Evolutionary conservation across 768 basidiomycete genomes (phyloP), one percentile per base, ranked within the genome.

Genomic region (Macrolepiota dolichaula): DNA sequence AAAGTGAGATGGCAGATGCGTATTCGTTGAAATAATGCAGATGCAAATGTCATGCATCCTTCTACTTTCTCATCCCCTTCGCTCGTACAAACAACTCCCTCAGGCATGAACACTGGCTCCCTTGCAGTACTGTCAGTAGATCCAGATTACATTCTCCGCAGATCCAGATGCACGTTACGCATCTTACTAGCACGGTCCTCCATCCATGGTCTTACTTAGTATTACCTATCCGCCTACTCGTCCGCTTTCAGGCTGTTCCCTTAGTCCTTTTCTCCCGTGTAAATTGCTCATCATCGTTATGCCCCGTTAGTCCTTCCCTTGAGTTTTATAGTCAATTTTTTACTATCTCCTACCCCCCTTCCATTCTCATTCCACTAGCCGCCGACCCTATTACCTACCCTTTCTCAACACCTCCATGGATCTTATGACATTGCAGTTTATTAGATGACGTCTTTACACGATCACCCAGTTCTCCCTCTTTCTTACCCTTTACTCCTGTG

Each of bases 351-450:
- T 44, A 57, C 27, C 10, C n/a, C 37, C 25, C 35, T 10, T 11
- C 19, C 19, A 22, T 36, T 7, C 36, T 19, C 13, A 24, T 32
- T 24, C n/a, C 4, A 22, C 35, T 12, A 36, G 13, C 47, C 12
- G 24, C 35, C 24, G 9, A 46, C 29, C 55, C 32, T 36, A 19
- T 22, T 22, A 49, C 49, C 35, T n/a, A 32, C 44, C 52, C 4
- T 7, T 4, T 24, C 19, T 19, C 19, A 36, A 25, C 24, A 4
- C 22, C 35, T 57, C 54, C 54, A 57, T 25, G 57, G 57, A 57
- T 50, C 19, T 25, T 47, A 57, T 57, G 47, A 57, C 57, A 49
- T 37, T 57, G 55, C 37, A 50, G 46, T 24, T 25, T 57, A 50
- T 37, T 57, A 57, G 57, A 57, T 47, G 52, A 54, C 22, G 29